Evolutionary conservation across 305 asterid species (phyloP), one percentile per base, ranked within the genome.

Genomic region (Ruellia speciosa): DNA sequence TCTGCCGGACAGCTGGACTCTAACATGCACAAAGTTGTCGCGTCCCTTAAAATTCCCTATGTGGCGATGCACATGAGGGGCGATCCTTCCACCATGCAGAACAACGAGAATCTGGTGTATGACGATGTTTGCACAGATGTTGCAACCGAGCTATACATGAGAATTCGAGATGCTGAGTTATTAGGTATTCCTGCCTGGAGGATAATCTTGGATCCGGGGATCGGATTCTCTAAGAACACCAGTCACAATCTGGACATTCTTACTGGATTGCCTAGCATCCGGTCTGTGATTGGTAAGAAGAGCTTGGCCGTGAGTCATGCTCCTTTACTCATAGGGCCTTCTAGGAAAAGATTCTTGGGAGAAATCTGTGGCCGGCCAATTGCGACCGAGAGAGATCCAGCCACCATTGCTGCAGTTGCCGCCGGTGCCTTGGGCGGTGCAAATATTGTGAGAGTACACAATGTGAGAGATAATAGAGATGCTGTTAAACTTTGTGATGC

Each of bases 161-260:
- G 73, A 39, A 76, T 78, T 66, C 69, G 81, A 59, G 82, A 77
- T 54, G 99, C 97, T 13, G 99, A 92, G 77, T 16, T 78, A 20
- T 69, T 77, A 0, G 99, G 99, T 19, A 69, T 92, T 59, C 97
- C 97, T 20, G 92, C 95, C 49, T 92, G 99, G 99, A 84, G 96
- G 81, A 74, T 92, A 37, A 70, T 86, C 54, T 6, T 81, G 41
- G 97, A 92, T 68, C 99, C 95, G 0, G 96, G 97, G 18, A 72
- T 88, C 4, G 99, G 97, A 18, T 92, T 86, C 70, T 92, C 97
- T 4, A 92, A 92, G 72, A 81, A 68, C 16, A 84, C 84, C 3
- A 84, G 66, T n/a, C 92, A 88, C 5, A 86, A 84, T 70, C 55
- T 92, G 65, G 94, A 88, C 56, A 72, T 88, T 47, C 76, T 92